Base-by-base conservation (phyloP, 805 yeast genomes). In the Cyberlindnera galapagoensis region DNA sequence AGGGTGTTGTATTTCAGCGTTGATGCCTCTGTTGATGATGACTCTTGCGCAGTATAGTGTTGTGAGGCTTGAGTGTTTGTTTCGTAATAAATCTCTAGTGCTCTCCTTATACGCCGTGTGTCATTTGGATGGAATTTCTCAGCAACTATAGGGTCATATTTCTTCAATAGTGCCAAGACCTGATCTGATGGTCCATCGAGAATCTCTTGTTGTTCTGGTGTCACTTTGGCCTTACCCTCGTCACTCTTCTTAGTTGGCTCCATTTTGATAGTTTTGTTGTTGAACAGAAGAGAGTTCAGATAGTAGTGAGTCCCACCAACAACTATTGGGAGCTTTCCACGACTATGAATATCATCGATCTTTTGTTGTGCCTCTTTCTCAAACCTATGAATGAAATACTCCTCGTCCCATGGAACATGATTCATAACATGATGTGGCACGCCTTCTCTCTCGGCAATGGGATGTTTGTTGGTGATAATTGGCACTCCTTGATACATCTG, bases 231-330 rank as follows among this genome's bases (percentile, higher is more conserved):
- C 18, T 44, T 31, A n/a, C 17, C 13, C 9, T 26, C 35, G 7
- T 23, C 38, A 10, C 9, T 18, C 9, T 17, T 30, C 3, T 30
- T 20, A 3, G 32, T 31, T 10, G 34, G 39, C 0, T 40, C 34
- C 3, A 62, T 54, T 4, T 67, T 69, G 6, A 81, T 67, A 0
- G 83, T 77, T 36, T 74, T 76, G 47, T 86, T 84, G 24, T 71
- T 65, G 52, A 88, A 84, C 7, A 85, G 52, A 7, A 90, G 53
- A 7, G 83, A 75, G 56, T 84, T 96, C 22, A 86, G 62, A 52
- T 92, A 92, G 55, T 92, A 92, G 51, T 88, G 97, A 0, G 98
- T 92, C 0, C 98, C 98, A 5, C 98, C 98, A 2, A 92, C 92
- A 0, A 92, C 54, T 3, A 92, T 82, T 0, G 98, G 97, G 2